A percentile compares a stretch with the other conserved stretches of the same genome.
Evolutionary conservation across 345 rosid genomes (phyloP).

Genomic region (Ceriops zippeliana): DNA sequence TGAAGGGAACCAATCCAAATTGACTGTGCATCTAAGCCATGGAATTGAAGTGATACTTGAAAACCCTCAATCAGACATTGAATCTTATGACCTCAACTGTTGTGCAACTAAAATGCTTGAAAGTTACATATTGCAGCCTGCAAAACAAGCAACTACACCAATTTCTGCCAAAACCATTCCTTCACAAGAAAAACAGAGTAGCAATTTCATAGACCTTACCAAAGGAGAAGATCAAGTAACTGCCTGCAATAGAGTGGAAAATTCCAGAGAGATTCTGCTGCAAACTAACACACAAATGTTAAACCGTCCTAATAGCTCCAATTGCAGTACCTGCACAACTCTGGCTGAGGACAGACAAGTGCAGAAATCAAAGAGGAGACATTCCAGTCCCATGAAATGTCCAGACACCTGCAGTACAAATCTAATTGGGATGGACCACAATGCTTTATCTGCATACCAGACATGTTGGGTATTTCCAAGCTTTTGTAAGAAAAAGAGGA

Average conservation of each 20-base stretch:
- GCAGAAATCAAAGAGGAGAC: slow-evolving; percentile 28
- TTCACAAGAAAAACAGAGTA: slow-evolving; percentile 2
- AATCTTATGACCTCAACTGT: slow-evolving; percentile 9
- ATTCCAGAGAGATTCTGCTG: slow-evolving; percentile 4
- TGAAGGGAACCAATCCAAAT: slow-evolving; percentile 15
- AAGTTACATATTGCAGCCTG: slow-evolving; percentile 20
- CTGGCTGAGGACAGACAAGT: slow-evolving; percentile 28
- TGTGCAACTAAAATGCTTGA: slow-evolving; percentile 27
- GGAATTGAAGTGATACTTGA: slow-evolving; percentile 36
- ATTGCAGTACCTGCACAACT: slow-evolving; percentile 2
- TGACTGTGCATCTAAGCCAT: slow-evolving; percentile 14
- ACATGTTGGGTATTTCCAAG: slow-evolving; percentile 28
- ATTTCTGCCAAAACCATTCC: slow-evolving; percentile 23
- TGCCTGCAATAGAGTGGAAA: slow-evolving; percentile 11
- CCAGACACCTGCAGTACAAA: slow-evolving; percentile 29
- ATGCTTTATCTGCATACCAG: slow-evolving; percentile 37
- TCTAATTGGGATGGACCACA: slow-evolving; percentile 32
- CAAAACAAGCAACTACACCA: slow-evolving; percentile 36
- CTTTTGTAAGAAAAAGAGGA: slow-evolving; percentile 43
- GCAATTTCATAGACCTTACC: slow-evolving; percentile 7
- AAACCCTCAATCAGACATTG: slow-evolving; percentile 28
- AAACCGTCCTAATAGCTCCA: slow-evolving; percentile 20
- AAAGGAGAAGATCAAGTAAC: slow-evolving; percentile 5
- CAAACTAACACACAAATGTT: slow-evolving; percentile 10
- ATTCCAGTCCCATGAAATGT: slow-evolving; percentile 15